Percentiles rank a stretch among this genome's conserved stretches.
Evolutionary conservation across 2,329 filamentous ascomycete species (phyloP).

Genomic region (Zopfia rhizophila): DNA sequence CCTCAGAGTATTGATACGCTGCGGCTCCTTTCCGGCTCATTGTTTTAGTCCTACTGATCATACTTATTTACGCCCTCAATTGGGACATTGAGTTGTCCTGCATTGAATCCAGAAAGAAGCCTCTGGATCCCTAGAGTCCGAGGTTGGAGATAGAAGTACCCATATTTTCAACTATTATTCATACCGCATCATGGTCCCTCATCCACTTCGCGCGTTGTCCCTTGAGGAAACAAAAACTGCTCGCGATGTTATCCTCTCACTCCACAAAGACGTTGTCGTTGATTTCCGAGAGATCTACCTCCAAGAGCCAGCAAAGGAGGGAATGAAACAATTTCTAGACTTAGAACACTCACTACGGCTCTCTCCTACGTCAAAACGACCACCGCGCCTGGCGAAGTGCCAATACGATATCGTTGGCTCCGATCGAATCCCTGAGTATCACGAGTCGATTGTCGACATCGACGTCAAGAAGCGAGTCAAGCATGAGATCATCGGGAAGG

Average conservation of each 20-base stretch:
- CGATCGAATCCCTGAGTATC: slow-evolving; percentile 63
- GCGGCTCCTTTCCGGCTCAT: too few species aligned
- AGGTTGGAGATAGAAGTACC: too few species aligned
- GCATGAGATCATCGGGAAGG: slow-evolving; percentile 59
- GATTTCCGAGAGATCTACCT: slow-evolving; percentile 64
- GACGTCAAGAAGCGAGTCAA: slow-evolving; percentile 53
- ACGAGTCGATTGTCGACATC: slow-evolving; percentile 65
- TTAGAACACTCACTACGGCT: slow-evolving; percentile 57
- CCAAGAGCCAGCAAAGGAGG: slow-evolving; percentile 61
- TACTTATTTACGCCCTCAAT: too few species aligned
- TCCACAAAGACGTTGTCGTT: slow-evolving; percentile 49
- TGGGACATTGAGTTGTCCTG: too few species aligned
- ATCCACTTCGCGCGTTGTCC: slow-evolving; percentile 67
- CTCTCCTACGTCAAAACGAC: slow-evolving; percentile 55
- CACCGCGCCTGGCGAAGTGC: slow-evolving; percentile 62
- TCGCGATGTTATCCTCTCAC: slow-evolving; percentile 60
- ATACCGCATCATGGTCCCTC: slow-evolving; percentile 51
- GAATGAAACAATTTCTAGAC: slow-evolving; percentile 60
- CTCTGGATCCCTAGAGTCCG: too few species aligned
- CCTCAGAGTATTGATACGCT: too few species aligned
- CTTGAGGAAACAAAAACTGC: slow-evolving; percentile 65
- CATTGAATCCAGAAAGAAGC: too few species aligned
- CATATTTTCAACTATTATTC: too few species aligned
- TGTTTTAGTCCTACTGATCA: too few species aligned
- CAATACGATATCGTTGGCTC: slow-evolving; percentile 67